Base-by-base conservation (phyloP, 371 early-diverging fungal genomes). In the Chytridium lagenaria region DNA sequence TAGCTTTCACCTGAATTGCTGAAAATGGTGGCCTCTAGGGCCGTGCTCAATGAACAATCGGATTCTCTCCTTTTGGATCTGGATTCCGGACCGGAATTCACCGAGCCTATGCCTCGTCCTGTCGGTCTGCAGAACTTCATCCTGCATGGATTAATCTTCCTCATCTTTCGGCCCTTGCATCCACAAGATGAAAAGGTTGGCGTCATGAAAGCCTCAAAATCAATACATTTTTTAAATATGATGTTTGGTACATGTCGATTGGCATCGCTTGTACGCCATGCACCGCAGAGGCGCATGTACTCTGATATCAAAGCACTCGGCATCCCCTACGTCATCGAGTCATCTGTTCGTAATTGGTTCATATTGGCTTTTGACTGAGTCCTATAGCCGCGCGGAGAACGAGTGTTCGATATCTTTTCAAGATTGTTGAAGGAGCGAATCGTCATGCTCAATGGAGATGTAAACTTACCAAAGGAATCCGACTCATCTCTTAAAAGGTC, bases 351-450 rank as follows among this genome's bases (percentile, higher is more conserved):
- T 40, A n/a, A 7, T 30, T 50, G 50, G 57, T 1, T 31, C 30
- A 67, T 10, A 57, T 22, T n/a, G 26, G 49, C 12, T 23, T 15
- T 52, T 33, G 55, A 28, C 16, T 38, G 2, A 16, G 0, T 23
- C n/a, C 39, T n/a, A 0, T 76, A 81, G 85, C 79, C 83, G 1
- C 73, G 81, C 19, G 85, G 85, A 1, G 88, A 87, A 61, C 79
- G 85, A 1, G 80, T 80, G 30, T 98, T 92, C 78, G 98, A 98
- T 76, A 98, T 97, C 64, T 98, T 93, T 80, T 98, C 99, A 49
- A 90, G 99, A 10, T 84, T 98, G 57, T 85, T 98, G 73, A 96
- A 96, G 78, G 99, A 98, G 71, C 90, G 98, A 50, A 98, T 98
- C 70, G 87, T 98, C 33, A 94, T 95, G 81, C 87, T 98, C 34